phyloP scores from a whole-genome alignment of 1,139 yeast genomes.

The Nakaseomyces uthaithaninus region DNA sequence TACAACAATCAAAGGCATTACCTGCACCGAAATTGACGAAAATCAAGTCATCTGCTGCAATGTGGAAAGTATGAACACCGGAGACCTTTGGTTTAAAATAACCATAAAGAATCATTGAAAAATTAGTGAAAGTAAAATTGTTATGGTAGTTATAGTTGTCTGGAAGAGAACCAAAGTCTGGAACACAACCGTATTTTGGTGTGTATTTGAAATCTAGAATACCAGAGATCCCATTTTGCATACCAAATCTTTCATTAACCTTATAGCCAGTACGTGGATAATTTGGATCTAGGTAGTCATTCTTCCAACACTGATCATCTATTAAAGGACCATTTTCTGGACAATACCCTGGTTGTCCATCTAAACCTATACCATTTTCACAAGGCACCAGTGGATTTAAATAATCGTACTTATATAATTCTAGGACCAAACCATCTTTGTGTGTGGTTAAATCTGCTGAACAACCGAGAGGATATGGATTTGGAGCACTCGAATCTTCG shows the following conservation, averaged over 20 bases:
- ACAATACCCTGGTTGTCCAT: neutral
- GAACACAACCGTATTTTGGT: neutral
- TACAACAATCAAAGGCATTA: conserved; percentile 4
- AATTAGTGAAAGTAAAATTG: conserved; percentile 1
- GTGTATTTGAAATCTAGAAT: neutral
- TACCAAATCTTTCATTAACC: neutral
- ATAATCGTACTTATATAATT: neutral
- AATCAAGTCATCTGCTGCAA: neutral
- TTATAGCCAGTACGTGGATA: conserved; percentile 2
- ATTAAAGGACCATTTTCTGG: neutral
- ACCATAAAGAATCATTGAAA: conserved; percentile 1
- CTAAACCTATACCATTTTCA: neutral
- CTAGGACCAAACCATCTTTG: neutral
- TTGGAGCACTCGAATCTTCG: neutral
- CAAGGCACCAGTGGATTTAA: neutral
- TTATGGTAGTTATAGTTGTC: neutral
- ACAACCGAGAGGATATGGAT: neutral
- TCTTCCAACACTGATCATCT: neutral
- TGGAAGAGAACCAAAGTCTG: neutral
- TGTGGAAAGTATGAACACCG: neutral
- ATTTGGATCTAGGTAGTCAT: neutral
- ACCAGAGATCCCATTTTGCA: neutral
- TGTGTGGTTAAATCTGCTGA: neutral
- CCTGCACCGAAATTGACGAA: conserved; percentile 3
- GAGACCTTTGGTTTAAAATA: conserved; percentile 3